phyloP scores from a whole-genome alignment of 169 alveolate genomes.

The Eimeria praecox region DNA sequence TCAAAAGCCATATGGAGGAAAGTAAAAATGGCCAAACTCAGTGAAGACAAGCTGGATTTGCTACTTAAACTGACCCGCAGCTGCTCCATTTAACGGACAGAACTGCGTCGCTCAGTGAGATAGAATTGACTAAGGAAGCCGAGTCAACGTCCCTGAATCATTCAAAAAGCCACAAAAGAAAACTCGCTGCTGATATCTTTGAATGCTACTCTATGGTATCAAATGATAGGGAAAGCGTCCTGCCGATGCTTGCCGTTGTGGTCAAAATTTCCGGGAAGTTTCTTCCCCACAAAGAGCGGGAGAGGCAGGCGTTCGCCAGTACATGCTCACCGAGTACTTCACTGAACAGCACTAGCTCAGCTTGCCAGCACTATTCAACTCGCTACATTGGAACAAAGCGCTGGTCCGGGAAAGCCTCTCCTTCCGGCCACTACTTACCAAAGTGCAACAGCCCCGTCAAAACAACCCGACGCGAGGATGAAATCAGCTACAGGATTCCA shows the following conservation, averaged over 20 bases:
- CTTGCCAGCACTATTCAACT: background rate
- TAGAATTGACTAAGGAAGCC: conserved; percentile 50
- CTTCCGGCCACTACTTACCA: conserved; percentile 69
- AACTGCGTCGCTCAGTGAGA: conserved; percentile 65
- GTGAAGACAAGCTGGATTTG: background rate
- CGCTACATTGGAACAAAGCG: background rate
- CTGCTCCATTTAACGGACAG: conserved; percentile 70
- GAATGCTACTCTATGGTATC: background rate
- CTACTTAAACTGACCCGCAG: conserved; percentile 24
- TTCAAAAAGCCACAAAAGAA: background rate
- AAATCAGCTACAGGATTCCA: conserved; percentile 79
- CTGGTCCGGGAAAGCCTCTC: background rate
- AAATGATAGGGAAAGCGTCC: background rate
- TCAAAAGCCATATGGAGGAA: background rate
- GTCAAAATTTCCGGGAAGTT: background rate
- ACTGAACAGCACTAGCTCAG: background rate
- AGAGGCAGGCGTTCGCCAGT: background rate
- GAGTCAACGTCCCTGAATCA: conserved; percentile 65
- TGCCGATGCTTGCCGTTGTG: background rate
- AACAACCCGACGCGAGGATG: conserved; percentile 79
- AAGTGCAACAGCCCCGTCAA: conserved; percentile 79
- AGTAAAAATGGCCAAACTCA: background rate
- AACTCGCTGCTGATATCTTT: background rate
- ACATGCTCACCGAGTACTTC: background rate
- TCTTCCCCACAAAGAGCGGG: background rate